Percentiles rank a stretch among this genome's conserved stretches.
Evolutionary conservation across 306 rosid genomes (phyloP).

Genomic region (Cajanus cajan): DNA sequence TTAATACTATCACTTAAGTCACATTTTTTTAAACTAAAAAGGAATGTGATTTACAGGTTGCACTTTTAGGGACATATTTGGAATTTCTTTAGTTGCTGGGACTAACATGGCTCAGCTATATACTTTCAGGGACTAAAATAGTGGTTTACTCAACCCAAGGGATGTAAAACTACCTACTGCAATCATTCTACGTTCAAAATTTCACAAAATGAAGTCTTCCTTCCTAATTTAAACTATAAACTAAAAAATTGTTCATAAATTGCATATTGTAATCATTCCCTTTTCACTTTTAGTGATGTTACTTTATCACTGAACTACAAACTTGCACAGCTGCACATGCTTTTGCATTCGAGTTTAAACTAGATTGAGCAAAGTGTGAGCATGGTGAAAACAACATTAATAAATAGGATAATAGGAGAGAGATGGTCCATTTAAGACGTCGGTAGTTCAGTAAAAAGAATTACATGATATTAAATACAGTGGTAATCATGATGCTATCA

Average conservation of each 20-base stretch:
- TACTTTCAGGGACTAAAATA: too few species aligned
- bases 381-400: background rate
- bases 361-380: slow-evolving; percentile 14
- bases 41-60: too few species aligned
- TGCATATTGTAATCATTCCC: background rate
- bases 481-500: slow-evolving; percentile 14
- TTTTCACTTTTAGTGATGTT: background rate
- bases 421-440: background rate
- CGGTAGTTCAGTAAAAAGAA: background rate
- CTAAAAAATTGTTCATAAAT: background rate
- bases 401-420: background rate
- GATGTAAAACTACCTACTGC: slow-evolving; percentile 8
- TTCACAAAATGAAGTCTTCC: background rate
- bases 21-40: too few species aligned
- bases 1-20: too few species aligned
- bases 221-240: background rate
- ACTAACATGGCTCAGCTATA: too few species aligned
- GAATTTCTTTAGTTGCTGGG: too few species aligned
- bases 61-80: too few species aligned
- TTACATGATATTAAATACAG: slow-evolving; percentile 5
- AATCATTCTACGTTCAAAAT: background rate
- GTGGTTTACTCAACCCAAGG: background rate
- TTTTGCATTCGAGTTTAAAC: slow-evolving; percentile 4
- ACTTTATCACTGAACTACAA: background rate
- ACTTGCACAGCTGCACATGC: background rate